Percentiles rank a stretch among this genome's conserved stretches.
Conservation (phyloP, 192 early-diverging fungal genomes). For the Backusella mclennaniae region DNA sequence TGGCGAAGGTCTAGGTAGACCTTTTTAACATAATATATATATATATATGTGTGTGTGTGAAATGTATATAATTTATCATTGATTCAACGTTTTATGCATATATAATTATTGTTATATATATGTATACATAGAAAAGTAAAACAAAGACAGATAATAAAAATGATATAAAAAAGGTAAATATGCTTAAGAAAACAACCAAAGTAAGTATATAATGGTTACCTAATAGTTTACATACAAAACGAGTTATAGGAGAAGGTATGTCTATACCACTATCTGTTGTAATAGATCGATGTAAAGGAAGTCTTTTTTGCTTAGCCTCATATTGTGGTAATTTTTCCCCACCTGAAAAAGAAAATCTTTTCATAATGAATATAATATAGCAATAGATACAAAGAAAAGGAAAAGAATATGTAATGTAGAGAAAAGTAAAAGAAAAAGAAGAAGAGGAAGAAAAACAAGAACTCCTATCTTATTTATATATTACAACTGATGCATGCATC, state of each 20-base stretch:
- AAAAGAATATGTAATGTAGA: not conserved
- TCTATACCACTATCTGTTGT: constrained; percentile 6
- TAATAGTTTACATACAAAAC: constrained; percentile 20
- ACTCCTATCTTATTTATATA: not conserved
- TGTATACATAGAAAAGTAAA: not conserved
- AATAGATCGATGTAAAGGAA: constrained; percentile 11
- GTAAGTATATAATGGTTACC: constrained; percentile 3
- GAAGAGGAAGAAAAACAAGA: not conserved
- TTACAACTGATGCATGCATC: constrained; percentile 1
- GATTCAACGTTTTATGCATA: not conserved
- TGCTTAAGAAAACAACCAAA: not conserved
- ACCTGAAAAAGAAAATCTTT: not conserved
- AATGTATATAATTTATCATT: not conserved
- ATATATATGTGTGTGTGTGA: not conserved
- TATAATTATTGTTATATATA: not conserved
- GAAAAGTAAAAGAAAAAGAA: not conserved
- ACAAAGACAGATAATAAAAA: not conserved
- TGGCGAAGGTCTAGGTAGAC: not conserved
- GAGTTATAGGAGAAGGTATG: constrained; percentile 6
- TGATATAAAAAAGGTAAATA: not conserved
- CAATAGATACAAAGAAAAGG: not conserved
- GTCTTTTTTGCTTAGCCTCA: not conserved
- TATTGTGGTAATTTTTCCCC: not conserved
- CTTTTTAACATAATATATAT: not conserved
- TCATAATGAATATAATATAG: not conserved